phyloP scores from a whole-genome alignment of 495 filamentous ascomycete genomes.

The Penicillium canariense region DNA sequence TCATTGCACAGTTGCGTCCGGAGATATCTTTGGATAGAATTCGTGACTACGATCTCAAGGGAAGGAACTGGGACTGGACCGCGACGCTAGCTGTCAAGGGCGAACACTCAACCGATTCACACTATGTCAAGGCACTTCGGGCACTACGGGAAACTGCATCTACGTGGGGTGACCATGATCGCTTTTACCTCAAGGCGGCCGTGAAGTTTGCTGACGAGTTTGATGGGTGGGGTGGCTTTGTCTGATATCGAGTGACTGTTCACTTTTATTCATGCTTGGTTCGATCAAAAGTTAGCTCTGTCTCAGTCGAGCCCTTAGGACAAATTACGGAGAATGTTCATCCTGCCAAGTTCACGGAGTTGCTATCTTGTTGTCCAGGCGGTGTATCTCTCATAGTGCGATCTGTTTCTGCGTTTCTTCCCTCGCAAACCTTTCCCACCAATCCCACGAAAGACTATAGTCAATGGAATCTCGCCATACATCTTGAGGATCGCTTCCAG shows the following conservation, averaged over 20 bases:
- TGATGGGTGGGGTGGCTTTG: slow-evolving; percentile 67
- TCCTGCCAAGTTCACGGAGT: background rate
- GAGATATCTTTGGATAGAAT: slow-evolving; percentile 64
- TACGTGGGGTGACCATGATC: slow-evolving; percentile 82
- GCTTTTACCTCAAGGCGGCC: slow-evolving; percentile 74
- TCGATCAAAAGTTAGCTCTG: background rate
- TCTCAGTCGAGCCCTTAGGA: no score
- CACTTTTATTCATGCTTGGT: background rate
- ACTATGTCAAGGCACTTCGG: slow-evolving; percentile 79
- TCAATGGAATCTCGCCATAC: slow-evolving; percentile 23
- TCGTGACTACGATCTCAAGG: slow-evolving; percentile 54
- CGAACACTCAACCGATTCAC: slow-evolving; percentile 64
- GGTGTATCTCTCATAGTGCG: background rate
- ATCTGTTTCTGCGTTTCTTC: slow-evolving; percentile 8
- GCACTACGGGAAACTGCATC: slow-evolving; percentile 69
- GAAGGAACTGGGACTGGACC: slow-evolving; percentile 74
- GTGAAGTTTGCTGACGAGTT: slow-evolving; percentile 79
- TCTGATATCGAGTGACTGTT: slow-evolving; percentile 10
- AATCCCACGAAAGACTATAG: slow-evolving; percentile 20
- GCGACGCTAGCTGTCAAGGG: slow-evolving; percentile 65
- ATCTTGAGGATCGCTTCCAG: slow-evolving; percentile 18
- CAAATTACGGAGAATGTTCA: background rate
- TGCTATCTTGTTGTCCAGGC: no score
- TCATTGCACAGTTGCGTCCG: slow-evolving; percentile 71
- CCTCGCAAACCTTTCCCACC: slow-evolving; percentile 11